Evolutionary conservation across 2,329 filamentous ascomycete species (phyloP), one percentile per base, ranked within the genome.

Genomic region (Botrytis fabae): DNA sequence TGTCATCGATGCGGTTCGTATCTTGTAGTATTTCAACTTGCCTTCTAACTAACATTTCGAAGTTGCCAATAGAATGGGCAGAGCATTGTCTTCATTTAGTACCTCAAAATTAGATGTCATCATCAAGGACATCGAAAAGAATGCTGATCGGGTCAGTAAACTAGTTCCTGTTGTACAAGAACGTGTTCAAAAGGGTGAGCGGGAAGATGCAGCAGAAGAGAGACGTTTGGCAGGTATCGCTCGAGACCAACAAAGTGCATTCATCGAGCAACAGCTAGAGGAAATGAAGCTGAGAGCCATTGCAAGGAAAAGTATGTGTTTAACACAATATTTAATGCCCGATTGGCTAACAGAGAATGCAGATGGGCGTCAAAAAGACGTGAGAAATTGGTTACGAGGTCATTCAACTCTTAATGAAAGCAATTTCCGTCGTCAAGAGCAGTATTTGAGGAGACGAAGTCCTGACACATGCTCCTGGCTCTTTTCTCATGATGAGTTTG

Each of bases 1-100:
- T 62, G 57, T 42, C 40, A 40, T 62, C 57, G 68, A 60, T 60
- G 68, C 22, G 54, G 68, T 70, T 22, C n/a, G 68, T 61, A 18
- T 60, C 40, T 40, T 6, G 5, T 20, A n/a, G 14, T n/a, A 48
- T 32, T 9, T 22, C 22, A 14, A 70, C n/a, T 4, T 32, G 46
- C 32, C 35, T 42, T 12, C n/a, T 25, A 12, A 20, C 68, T 70
- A n/a, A 70, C 10, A 28, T 42, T 40, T 44, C 14, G 7, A 60
- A 70, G 68, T 70, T 59, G 54, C 68, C 54, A 70, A 70, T 59
- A 44, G 68, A 70, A 70, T 61, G 68, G 51, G 51, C n/a, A 61
- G 68, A 61, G 68, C 68, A 25, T n/a, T 61, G 18, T 59, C 57
- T 32, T 70, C 68, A 12, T 70, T 61, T 32, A 70, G 54, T 38